Percentiles rank a stretch among this genome's conserved stretches.
These are phyloP conservation scores for Backusella australiensis DNA, from an alignment of 192 early-diverging fungal species.

Conservation along the genomic window DNA sequence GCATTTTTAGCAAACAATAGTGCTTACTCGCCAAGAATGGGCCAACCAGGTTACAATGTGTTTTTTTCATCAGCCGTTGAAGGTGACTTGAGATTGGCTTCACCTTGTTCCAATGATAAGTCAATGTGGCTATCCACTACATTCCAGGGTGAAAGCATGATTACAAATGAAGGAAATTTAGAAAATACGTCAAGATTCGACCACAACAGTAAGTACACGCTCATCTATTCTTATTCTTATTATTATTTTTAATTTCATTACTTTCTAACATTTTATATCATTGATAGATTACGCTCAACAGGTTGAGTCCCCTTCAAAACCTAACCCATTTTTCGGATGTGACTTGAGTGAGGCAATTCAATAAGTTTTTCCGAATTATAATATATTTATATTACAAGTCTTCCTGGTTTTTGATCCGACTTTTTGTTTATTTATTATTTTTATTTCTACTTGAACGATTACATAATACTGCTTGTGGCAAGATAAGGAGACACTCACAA, in stretches of 20 bases:
- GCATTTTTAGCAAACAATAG: background rate
- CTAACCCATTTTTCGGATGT: background rate
- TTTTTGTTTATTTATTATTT: background rate
- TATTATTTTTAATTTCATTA: background rate
- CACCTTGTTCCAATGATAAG: slow-evolving; percentile 5
- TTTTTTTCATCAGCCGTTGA: background rate
- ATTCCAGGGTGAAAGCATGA: background rate
- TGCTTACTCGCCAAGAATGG: background rate
- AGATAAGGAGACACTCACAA: background rate
- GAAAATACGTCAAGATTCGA: background rate
- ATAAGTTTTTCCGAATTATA: background rate
- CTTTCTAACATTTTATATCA: background rate
- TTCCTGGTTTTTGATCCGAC: background rate
- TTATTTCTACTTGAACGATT: background rate
- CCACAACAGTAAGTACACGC: background rate
- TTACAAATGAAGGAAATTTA: background rate
- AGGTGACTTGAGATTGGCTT: background rate
- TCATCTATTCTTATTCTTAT: background rate
- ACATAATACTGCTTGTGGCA: background rate
- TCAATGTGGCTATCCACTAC: background rate
- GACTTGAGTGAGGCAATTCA: background rate
- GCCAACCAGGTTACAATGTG: background rate
- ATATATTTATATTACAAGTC: background rate
- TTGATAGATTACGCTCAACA: background rate
- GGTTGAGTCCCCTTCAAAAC: background rate